These are phyloP conservation scores for Pseudocercospora musae DNA, from an alignment of 2,329 filamentous ascomycete genomes.

Conservation along the genomic window DNA sequence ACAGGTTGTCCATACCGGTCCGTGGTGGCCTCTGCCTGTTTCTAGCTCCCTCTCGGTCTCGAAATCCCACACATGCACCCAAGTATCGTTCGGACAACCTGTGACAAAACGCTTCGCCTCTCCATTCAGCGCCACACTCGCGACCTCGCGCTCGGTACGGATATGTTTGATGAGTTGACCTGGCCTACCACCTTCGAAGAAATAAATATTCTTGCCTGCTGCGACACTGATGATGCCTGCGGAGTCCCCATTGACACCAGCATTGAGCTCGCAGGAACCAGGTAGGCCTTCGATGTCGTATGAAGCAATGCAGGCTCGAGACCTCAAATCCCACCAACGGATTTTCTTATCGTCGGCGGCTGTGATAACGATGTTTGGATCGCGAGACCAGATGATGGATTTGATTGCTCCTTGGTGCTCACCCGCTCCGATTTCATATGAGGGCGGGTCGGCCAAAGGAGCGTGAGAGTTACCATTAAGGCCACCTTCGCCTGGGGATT, in stretches of 20 bases:
- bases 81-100: slow-evolving; percentile 87
- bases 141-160: slow-evolving; percentile 77
- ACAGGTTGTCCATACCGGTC: slow-evolving; percentile 91
- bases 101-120: slow-evolving; percentile 80
- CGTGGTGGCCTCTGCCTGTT: slow-evolving; percentile 93
- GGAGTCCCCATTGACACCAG: slow-evolving; percentile 59
- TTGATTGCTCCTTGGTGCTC: slow-evolving; percentile 88
- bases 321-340: slow-evolving; percentile 89
- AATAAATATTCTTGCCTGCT: slow-evolving; percentile 90
- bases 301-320: slow-evolving; percentile 70
- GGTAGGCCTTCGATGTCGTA: slow-evolving; percentile 79
- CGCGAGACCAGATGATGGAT: slow-evolving; percentile 83
- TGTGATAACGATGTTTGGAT: slow-evolving; percentile 82
- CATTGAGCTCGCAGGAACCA: slow-evolving; percentile 85
- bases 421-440: slow-evolving; percentile 84
- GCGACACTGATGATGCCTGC: slow-evolving; percentile 78
- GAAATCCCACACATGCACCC: slow-evolving; percentile 92
- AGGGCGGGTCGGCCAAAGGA: slow-evolving; percentile 41
- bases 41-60: slow-evolving; percentile 82
- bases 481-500: slow-evolving; percentile 13
- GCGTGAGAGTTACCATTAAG: slow-evolving; percentile 2
- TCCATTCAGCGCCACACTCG: slow-evolving; percentile 83
- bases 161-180: slow-evolving; percentile 72
- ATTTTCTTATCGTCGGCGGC: slow-evolving; percentile 87
- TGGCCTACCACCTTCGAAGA: slow-evolving; percentile 75